Conservation (phyloP, 1,139 yeast genomes). For the Hyphopichia wangnamkhiaoensis region DNA sequence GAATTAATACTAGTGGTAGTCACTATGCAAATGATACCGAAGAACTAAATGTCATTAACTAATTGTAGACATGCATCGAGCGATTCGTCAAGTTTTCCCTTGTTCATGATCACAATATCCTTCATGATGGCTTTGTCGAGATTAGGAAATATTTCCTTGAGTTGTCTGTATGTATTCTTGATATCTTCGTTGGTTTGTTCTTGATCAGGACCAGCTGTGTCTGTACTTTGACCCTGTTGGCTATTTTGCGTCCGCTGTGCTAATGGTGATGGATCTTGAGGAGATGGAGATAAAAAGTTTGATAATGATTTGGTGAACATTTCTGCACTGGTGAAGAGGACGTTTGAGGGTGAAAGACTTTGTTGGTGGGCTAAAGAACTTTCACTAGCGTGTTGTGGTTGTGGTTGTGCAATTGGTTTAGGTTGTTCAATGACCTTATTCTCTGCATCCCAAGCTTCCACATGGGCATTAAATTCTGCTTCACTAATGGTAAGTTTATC, state of each 20-base stretch:
- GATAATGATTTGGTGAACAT: conserved; percentile 52
- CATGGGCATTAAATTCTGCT: conserved; percentile 54
- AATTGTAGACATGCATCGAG: conserved; percentile 62
- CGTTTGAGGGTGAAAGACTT: conserved; percentile 50
- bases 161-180: conserved; percentile 37
- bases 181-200: conserved; percentile 9
- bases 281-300: conserved; percentile 46
- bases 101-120: conserved; percentile 69
- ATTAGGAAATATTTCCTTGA: conserved; percentile 74
- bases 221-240: background rate
- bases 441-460: conserved; percentile 53
- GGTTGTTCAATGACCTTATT: conserved; percentile 11
- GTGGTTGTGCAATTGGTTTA: conserved; percentile 18
- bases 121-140: conserved; percentile 67
- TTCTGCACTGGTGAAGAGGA: conserved; percentile 53
- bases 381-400: conserved; percentile 16
- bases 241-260: conserved; percentile 4
- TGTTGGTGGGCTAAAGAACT: conserved; percentile 9
- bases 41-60: conserved; percentile 18
- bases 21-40: too few species aligned
- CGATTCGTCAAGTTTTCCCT: conserved; percentile 70
- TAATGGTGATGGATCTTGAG: conserved; percentile 20
- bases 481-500: conserved; percentile 62
- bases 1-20: background rate
- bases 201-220: conserved; percentile 3